Evolutionary conservation across 148 eudicot species (phyloP), one percentile per base, ranked within the genome.

Genomic region (Hydrangea macrophylla): DNA sequence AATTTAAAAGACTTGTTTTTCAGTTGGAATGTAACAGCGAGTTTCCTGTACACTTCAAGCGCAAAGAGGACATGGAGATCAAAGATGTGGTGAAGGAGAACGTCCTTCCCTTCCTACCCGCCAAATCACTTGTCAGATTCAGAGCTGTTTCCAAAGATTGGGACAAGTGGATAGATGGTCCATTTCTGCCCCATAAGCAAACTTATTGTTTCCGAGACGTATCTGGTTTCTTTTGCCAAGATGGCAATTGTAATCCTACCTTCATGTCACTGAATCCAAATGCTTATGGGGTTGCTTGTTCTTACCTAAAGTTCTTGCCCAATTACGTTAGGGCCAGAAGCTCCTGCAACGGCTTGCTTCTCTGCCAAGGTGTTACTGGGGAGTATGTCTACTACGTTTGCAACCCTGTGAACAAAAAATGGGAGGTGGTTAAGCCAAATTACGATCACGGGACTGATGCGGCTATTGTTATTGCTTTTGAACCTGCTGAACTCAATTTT

Each of bases 41-140:
- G 36, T 5, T 24, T 17, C 73, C 73, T 11, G 1, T 24, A 2
- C 37, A 61, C 15, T 6, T 69, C 58, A 61, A 50, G 58, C 25
- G 50, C 7, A 70, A 64, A 31, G 60, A 70, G 59, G 28, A 61
- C 30, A 35, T 62, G 60, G 60, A 60, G 26, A 25, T 70, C 32
- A 53, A 51, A 36, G 73, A 70, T 35, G 17, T 70, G 20, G 67
- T 70, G 13, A 70, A 61, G 64, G 60, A 60, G 0, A 50, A 70
- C 5, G 73, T 44, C 30, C 73, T 70, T 27, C 58, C 65, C 23
- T 70, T 70, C n/a, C 73, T 70, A n/a, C 73, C 73, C 13, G 65
- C 73, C 23, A 60, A 70, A 59, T 70, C 73, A 48, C 66, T 70
- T 9, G 15, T 25, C 31, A 51, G 67, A 60, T 70, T 70, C 67